phyloP scores from a whole-genome alignment of 2,329 filamentous ascomycete genomes.

The Colletotrichum sp. region DNA sequence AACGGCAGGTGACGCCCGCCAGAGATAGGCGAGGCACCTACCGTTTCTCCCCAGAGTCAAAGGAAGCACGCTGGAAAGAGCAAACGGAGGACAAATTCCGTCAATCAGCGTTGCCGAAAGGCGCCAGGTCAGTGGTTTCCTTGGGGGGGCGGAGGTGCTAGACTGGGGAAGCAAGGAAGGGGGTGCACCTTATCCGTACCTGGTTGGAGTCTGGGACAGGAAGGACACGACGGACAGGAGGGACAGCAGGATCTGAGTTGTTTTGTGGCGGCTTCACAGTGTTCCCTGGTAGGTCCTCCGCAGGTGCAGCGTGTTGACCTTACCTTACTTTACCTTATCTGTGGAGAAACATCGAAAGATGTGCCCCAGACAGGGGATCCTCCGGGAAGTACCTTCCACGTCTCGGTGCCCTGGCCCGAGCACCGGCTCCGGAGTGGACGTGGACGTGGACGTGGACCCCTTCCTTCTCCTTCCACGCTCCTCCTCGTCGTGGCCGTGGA shows the following conservation, averaged over 20 bases:
- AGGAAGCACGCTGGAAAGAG: not conserved
- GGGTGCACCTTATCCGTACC: too few relatives aligned
- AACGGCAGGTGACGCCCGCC: not conserved
- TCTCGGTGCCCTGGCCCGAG: not conserved
- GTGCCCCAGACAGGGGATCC: not conserved
- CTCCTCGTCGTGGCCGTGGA: not conserved
- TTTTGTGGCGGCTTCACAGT: too few relatives aligned
- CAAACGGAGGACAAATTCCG: conserved; percentile 2
- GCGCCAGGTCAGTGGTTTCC: not conserved
- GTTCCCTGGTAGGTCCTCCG: too few relatives aligned
- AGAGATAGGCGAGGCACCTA: not conserved
- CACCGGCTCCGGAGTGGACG: not conserved
- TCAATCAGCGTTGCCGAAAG: conserved; percentile 7
- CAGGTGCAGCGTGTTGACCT: not conserved
- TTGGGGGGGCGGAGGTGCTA: too few relatives aligned
- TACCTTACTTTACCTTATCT: conserved; percentile 9
- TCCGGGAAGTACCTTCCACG: not conserved
- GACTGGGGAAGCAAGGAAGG: too few relatives aligned
- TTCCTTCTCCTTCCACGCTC: not conserved
- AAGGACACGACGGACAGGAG: too few relatives aligned
- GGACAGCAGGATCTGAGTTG: too few relatives aligned
- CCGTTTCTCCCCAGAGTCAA: not conserved
- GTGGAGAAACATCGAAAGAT: conserved; percentile 21
- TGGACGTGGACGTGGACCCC: not conserved
- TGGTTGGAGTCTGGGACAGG: too few relatives aligned